Conservation (phyloP, 2,329 filamentous ascomycete genomes). For the Ophiostoma sp. region DNA sequence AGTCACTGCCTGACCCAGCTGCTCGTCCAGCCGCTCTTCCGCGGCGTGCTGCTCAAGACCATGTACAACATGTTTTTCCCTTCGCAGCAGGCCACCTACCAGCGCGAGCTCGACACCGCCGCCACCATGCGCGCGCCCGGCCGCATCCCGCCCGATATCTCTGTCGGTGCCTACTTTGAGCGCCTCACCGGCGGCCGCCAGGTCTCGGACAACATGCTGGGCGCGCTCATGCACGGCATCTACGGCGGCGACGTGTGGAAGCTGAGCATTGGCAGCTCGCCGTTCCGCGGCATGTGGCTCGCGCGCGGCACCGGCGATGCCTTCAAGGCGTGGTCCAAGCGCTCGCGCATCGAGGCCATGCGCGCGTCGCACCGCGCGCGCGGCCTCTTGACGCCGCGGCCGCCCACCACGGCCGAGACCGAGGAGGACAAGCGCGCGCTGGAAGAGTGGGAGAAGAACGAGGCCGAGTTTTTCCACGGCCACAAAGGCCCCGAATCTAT, state of each 20-base stretch:
- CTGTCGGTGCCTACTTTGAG: slow-evolving; percentile 61
- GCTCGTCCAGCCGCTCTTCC: slow-evolving; percentile 48
- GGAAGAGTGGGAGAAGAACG: neutral
- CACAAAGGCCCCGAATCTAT: neutral
- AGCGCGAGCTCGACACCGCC: slow-evolving; percentile 7
- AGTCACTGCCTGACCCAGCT: neutral
- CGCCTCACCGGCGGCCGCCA: slow-evolving; percentile 46
- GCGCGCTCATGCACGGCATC: slow-evolving; percentile 76
- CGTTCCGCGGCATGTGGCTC: slow-evolving; percentile 24
- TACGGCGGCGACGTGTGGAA: slow-evolving; percentile 84
- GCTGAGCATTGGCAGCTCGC: slow-evolving; percentile 53
- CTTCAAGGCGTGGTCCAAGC: neutral
- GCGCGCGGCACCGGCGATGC: slow-evolving; percentile 5
- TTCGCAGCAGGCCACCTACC: neutral
- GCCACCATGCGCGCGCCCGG: slow-evolving; percentile 29
- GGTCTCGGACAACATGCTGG: slow-evolving; percentile 66
- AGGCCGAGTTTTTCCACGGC: slow-evolving; percentile 2
- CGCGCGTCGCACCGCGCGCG: neutral
- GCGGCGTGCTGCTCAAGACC: slow-evolving; percentile 33
- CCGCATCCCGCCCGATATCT: slow-evolving; percentile 55
- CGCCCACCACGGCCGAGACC: neutral
- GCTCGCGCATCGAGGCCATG: neutral
- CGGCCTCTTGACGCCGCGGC: neutral
- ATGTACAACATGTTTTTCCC: slow-evolving; percentile 16
- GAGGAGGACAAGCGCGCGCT: neutral